These are phyloP conservation scores for Pseudozyma thailandica DNA, from an alignment of 1,284 basidiomycete genomes.

Conservation along the genomic window DNA sequence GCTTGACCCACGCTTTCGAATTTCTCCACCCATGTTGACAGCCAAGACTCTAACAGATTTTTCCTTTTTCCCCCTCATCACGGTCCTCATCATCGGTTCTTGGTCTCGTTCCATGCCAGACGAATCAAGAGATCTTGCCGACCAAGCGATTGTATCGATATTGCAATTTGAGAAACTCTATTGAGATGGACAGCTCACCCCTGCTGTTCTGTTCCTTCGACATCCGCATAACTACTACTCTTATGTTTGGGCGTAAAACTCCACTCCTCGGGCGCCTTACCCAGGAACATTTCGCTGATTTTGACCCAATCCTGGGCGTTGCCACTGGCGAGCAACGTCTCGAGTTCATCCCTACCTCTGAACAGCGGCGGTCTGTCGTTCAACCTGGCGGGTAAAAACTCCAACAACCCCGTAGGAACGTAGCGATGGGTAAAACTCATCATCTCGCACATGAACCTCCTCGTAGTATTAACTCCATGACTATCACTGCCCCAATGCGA, in stretches of 20 bases:
- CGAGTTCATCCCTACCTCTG: conserved; percentile 83
- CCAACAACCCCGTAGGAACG: conserved; percentile 91
- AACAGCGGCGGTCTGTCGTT: conserved; percentile 91
- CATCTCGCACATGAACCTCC: conserved; percentile 92
- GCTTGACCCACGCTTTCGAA: background rate
- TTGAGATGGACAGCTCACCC: conserved; percentile 9
- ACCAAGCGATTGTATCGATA: no score
- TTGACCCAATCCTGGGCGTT: conserved; percentile 92
- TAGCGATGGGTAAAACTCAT: conserved; percentile 95
- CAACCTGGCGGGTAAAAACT: conserved; percentile 80
- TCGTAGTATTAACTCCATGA: conserved; percentile 85
- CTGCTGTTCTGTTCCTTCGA: conserved; percentile 33
- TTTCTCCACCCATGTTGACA: background rate
- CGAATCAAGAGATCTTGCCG: no score
- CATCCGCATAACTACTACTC: conserved; percentile 39
- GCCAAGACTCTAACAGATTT: background rate
- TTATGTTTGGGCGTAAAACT: conserved; percentile 72
- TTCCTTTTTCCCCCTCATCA: background rate
- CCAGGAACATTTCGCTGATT: conserved; percentile 92
- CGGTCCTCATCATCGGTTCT: no score
- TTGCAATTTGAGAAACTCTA: background rate
- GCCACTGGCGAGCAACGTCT: conserved; percentile 81
- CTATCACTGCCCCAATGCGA: conserved; percentile 67
- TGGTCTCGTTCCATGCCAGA: no score
- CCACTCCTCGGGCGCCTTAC: conserved; percentile 74